Evolutionary conservation across 2,329 filamentous ascomycete species (phyloP), one percentile per base, ranked within the genome.

Genomic region (Nannizzia gypsea): DNA sequence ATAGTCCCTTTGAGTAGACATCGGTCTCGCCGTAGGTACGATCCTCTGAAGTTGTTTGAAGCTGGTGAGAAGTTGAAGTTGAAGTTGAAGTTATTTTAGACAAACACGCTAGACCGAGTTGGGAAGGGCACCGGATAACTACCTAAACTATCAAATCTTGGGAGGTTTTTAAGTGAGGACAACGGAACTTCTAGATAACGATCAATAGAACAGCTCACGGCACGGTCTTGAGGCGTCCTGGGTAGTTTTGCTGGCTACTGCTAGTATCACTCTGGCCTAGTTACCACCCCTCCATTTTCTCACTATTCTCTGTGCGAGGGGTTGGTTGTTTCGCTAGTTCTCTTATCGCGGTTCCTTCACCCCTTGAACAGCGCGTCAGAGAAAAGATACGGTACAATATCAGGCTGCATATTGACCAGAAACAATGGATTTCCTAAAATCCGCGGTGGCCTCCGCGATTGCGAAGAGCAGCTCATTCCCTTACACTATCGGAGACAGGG

Each of bases 351-450:
- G 17, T 22, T 57, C 55, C n/a, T 20, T 48, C 22, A 0, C 3
- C 22, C 22, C 46, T 28, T 52, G 11, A 28, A 52, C 13, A 26
- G 8, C 22, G n/a, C n/a, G n/a, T 24, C 3, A 3, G 31, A 13
- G 9, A 22, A 20, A 13, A 6, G 17, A 24, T 13, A 48, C n/a
- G 3, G 28, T 52, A 46, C 42, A 6, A 22, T 46, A 46, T n/a
- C 42, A 52, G 28, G 24, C 9, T 11, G 9, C 31, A 11, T 36
- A 11, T 11, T 28, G 15, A 15, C 22, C 17, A 28, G 26, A 5
- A n/a, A 52, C 42, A 66, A 99, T 99, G 93, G 91, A 99, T 73
- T 97, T 97, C 70, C 83, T 99, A 71, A 97, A 97, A 77, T 97
- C 91, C 63, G 93, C 93, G 58, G 90, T 97, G 71, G 92, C 91